Conservation (phyloP, 164 flowering plant genomes). For the Buxus sempervirens region DNA sequence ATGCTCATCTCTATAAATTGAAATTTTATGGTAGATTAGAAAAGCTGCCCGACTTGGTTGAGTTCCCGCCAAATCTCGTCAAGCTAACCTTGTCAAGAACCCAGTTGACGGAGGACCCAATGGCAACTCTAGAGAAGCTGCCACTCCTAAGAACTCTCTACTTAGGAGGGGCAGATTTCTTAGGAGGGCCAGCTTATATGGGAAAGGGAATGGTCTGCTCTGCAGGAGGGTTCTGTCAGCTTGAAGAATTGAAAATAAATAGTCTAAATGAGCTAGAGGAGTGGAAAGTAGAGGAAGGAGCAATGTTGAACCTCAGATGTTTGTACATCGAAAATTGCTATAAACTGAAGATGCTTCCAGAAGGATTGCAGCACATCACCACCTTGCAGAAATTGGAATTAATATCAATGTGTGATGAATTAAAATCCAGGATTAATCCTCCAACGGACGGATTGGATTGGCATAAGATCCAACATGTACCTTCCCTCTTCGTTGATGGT, state of each 20-base stretch:
- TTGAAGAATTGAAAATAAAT: conserved; percentile 11
- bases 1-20: not conserved
- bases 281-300: conserved; percentile 9
- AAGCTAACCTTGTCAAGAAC: conserved; percentile 4
- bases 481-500: not conserved
- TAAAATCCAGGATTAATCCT: not conserved
- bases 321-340: conserved; percentile 11
- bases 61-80: not conserved
- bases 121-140: conserved; percentile 12
- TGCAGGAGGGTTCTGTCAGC: conserved; percentile 4
- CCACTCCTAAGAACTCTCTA: conserved; percentile 13
- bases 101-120: conserved; percentile 11
- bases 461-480: not conserved
- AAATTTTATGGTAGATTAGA: not conserved
- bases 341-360: not conserved
- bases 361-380: conserved; percentile 2
- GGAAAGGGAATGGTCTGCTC: conserved; percentile 12
- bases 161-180: no score
- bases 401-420: conserved; percentile 4
- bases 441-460: not conserved
- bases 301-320: conserved; percentile 8
- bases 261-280: not conserved
- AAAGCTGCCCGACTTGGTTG: not conserved
- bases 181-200: no score
- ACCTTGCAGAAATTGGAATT: conserved; percentile 2